phyloP scores from a whole-genome alignment of 495 filamentous ascomycete genomes.

The Trichoderma asperelloides region DNA sequence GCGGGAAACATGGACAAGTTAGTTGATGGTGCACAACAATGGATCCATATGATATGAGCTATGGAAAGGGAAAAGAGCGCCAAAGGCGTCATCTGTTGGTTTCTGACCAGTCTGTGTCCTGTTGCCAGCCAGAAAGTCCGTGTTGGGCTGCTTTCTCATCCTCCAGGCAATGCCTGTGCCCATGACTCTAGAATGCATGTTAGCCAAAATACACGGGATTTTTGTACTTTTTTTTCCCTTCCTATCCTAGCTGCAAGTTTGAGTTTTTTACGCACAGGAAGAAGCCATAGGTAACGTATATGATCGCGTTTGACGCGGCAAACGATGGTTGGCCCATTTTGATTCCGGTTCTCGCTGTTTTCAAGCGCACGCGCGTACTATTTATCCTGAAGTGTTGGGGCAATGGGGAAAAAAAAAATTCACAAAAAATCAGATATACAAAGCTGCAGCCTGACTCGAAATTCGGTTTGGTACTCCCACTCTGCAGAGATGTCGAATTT shows the following conservation, averaged over 20 bases:
- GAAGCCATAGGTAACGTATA: constrained; percentile 62
- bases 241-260: background rate
- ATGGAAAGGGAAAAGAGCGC: background rate
- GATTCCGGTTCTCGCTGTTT: background rate
- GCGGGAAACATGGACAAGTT: constrained; percentile 6
- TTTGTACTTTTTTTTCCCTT: background rate
- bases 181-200: constrained; percentile 37
- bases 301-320: constrained; percentile 63
- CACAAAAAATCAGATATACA: too few relatives aligned
- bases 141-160: constrained; percentile 58
- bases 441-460: too few relatives aligned
- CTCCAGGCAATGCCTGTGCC: constrained; percentile 60
- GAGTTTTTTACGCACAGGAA: constrained; percentile 51
- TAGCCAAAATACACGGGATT: background rate
- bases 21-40: background rate
- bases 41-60: background rate
- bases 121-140: constrained; percentile 59
- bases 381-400: too few relatives aligned
- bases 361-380: background rate
- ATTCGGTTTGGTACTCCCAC: too few relatives aligned
- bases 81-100: constrained; percentile 10
- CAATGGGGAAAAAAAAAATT: too few relatives aligned
- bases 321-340: constrained; percentile 60
- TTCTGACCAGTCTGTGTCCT: constrained; percentile 65
- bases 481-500: too few relatives aligned